Evolutionary conservation across 495 filamentous ascomycete species (phyloP), one percentile per base, ranked within the genome.

Genomic region (Tetracladium setigerum): DNA sequence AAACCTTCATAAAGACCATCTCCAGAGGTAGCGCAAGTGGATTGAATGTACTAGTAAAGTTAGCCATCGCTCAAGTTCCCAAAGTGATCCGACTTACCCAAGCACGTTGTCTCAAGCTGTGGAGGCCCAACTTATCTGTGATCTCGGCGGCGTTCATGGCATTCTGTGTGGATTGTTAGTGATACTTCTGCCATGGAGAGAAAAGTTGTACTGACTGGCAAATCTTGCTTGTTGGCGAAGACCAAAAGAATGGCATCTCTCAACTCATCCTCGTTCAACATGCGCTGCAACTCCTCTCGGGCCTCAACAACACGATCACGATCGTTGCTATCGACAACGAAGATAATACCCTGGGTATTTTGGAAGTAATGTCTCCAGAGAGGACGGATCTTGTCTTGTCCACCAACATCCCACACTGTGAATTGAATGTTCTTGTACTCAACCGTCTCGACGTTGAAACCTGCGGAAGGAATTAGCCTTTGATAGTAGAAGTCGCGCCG

Each of bases 341-440:
- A 99, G 74, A 99, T 99, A 76, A 99, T 97, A 70, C 92, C 92
- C 74, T 99, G 92, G 55, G 92, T 99, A 75, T 99, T 99, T 77
- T 99, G 92, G 86, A 95, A 99, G 72, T 99, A 99, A 77, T 99
- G 92, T 74, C 92, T 85, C 92, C 92, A 99, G 63, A 99, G 75
- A 63, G 92, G 92, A 68, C 92, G 83, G 69, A 99, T 99, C 86
- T 99, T 99, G 78, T 99, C 92, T 78, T 99, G 92, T 65, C 92
- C 92, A 77, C 92, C 92, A 64, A 99, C 92, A 81, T 99, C 92
- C 92, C 92, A 99, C 68, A 99, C 92, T 66, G 92, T 99, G 77
- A 99, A 99, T 67, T 95, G 90, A 68, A 99, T 96, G 80, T 99
- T 97, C 82, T 95, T 95, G 77, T 97, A 99, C 67, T 96, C 94